Evolutionary conservation across 208 protist species (phyloP), one percentile per base, ranked within the genome.

Genomic region (Acanthamoeba sp.): DNA sequence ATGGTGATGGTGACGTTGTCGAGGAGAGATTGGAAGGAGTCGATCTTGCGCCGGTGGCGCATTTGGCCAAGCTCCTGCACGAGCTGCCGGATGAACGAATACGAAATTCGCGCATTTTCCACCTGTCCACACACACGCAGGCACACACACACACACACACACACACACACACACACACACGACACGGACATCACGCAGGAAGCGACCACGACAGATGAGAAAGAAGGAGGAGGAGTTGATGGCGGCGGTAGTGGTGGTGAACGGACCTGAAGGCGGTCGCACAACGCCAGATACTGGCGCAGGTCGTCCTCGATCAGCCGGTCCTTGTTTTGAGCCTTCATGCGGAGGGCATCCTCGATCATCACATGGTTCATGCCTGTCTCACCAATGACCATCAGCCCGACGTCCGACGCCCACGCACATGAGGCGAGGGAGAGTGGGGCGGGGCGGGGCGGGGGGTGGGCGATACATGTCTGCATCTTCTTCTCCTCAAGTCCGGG

Each of bases 271-370:
- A 91, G 59, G 71, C 84, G 84, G 29, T 91, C 84, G 34, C 84
- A 91, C 34, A 91, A 24, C 55, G 38, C 50, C 55, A 91, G 84
- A 71, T 91, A 91, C 84, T 91, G 84, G 59, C 84, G 50, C 55
- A 91, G 50, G 57, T 91, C 84, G 34, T 91, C 84, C 27, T 91
- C 84, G 36, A 91, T 16, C 55, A 91, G 57, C 20, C 59, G 84
- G 36, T 91, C 84, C 55, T 71, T 64, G 55, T 64, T 91, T 12
- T 42, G 29, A 16, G 84, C 84, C 32, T 91, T 91, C 22, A 91
- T 34, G 20, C 84, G n/a, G 7, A 91, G 59, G 18, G 34, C 84
- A 45, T 91, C 84, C 55, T 91, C 84, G 5, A 91, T 91, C 48
- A 71, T 71, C 29, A 91, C 71, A 71, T 73, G 59, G 14, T 91